Conservation (phyloP, 2,329 filamentous ascomycete species). For the Cladosporium sp. region DNA sequence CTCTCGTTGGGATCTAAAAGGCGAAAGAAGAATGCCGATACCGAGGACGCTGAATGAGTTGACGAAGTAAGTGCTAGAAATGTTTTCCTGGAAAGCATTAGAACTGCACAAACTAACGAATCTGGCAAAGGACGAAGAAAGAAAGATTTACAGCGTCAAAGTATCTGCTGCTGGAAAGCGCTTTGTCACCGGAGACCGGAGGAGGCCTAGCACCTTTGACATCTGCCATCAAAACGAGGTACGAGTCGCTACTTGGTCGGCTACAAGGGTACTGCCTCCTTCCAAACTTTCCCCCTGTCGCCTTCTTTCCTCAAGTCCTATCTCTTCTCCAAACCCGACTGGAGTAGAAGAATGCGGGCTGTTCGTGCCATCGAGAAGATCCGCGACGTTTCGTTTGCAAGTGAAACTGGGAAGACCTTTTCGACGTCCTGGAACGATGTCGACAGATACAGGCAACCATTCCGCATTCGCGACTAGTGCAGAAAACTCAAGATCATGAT, state of each 20-base stretch:
- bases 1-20: not conserved
- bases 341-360: too few species aligned
- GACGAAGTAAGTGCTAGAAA: not conserved
- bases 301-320: too few species aligned
- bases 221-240: too few species aligned
- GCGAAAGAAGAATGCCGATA: not conserved
- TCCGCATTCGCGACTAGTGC: constrained; percentile 51
- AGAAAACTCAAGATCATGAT: constrained; percentile 53
- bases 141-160: not conserved
- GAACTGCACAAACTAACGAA: not conserved
- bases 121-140: not conserved
- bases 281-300: too few species aligned
- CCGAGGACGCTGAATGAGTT: not conserved
- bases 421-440: not conserved
- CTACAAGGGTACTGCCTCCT: too few species aligned
- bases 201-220: not conserved
- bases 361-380: not conserved
- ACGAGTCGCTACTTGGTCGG: too few species aligned
- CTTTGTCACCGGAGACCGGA: not conserved
- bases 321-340: too few species aligned
- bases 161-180: not conserved
- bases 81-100: not conserved
- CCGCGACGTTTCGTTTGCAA: not conserved
- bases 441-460: constrained; percentile 38
- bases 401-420: not conserved